phyloP scores from a whole-genome alignment of 768 basidiomycete genomes.

The Amanita rimosa region DNA sequence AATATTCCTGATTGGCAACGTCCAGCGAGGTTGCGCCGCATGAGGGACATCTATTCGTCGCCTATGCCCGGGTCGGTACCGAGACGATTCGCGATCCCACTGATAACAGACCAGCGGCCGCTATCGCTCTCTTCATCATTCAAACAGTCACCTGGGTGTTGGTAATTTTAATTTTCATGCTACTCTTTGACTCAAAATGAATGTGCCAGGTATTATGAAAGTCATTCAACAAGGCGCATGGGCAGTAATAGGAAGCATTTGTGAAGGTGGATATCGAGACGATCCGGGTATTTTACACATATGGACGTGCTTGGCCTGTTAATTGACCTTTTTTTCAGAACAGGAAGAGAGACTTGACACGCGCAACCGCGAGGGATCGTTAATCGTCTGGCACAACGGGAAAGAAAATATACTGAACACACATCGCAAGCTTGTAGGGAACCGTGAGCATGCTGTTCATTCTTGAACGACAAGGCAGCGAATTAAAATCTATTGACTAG shows the following conservation, averaged over 20 bases:
- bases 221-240: slow-evolving; percentile 33
- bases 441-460: slow-evolving; percentile 1
- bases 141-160: slow-evolving; percentile 34
- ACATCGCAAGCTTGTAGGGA: slow-evolving; percentile 9
- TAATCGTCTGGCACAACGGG: slow-evolving; percentile 26
- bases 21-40: neutral
- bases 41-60: neutral
- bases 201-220: slow-evolving; percentile 33
- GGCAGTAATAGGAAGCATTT: slow-evolving; percentile 34
- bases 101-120: neutral
- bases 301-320: neutral
- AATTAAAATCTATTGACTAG: slow-evolving; percentile 7
- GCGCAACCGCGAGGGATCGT: slow-evolving; percentile 36
- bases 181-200: neutral
- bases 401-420: slow-evolving; percentile 12
- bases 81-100: neutral
- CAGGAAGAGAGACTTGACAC: slow-evolving; percentile 20
- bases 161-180: slow-evolving; percentile 9
- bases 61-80: neutral
- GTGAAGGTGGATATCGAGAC: slow-evolving; percentile 33
- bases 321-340: slow-evolving; percentile 4
- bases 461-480: neutral
- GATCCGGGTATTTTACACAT: slow-evolving; percentile 8
- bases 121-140: slow-evolving; percentile 19
- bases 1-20: neutral